phyloP scores from a whole-genome alignment of 2,329 filamentous ascomycete species.

The Botrytis sinoallii region DNA sequence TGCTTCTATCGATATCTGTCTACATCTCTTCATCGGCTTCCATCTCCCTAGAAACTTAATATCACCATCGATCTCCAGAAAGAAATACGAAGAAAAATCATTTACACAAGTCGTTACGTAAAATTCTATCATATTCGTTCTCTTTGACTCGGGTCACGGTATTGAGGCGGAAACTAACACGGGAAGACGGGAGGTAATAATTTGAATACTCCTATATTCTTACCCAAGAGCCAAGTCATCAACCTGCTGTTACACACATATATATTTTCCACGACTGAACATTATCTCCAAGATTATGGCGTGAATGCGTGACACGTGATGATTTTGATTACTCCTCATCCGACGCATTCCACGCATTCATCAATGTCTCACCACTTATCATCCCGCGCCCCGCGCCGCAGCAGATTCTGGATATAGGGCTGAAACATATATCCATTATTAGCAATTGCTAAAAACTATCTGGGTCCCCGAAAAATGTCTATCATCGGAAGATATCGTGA shows the following conservation, averaged over 20 bases:
- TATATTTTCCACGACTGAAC: not conserved
- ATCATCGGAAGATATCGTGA: not conserved
- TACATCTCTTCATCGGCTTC: not conserved
- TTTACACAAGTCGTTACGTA: not conserved
- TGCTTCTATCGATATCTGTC: not conserved
- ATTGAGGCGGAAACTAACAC: not conserved
- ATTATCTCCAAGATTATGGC: not conserved
- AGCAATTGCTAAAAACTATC: not conserved
- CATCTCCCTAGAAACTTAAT: not conserved
- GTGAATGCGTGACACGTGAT: not conserved
- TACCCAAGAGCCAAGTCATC: not conserved
- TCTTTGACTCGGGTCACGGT: not conserved
- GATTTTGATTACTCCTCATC: not conserved
- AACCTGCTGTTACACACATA: not conserved
- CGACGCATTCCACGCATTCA: not conserved
- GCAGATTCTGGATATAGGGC: not conserved
- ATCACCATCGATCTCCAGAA: not conserved
- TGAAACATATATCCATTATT: slow-evolving; percentile 12
- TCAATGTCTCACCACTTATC: not conserved
- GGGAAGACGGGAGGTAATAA: not conserved
- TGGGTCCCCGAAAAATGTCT: not conserved
- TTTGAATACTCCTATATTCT: not conserved
- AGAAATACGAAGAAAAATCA: not conserved
- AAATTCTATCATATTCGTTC: not conserved
- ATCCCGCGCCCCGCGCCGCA: not conserved